Evolutionary conservation across 2,329 filamentous ascomycete species (phyloP), one percentile per base, ranked within the genome.

Genomic region (Hypoxylon sp.): DNA sequence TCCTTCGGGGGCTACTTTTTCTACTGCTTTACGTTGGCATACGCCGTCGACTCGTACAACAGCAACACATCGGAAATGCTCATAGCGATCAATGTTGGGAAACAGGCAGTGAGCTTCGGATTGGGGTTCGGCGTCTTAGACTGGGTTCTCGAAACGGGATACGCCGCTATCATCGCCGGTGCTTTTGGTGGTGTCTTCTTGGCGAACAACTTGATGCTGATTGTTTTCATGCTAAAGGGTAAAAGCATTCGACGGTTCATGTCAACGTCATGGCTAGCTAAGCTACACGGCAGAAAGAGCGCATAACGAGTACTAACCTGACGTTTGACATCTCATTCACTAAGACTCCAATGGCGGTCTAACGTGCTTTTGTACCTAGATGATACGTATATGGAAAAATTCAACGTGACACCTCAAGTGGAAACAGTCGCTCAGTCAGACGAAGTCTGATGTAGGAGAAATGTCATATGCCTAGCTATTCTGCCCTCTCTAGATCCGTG

Each of bases 11-110:
- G 71, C 3, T 82, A 80, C 65, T 82, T 81, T 59, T 82, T 75
- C 65, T 81, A 81, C 64, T 78, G 76, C 9, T 81, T 84, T 60
- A 79, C 80, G 7, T 72, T 86, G 6, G 82, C 81, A 2, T 85
- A 86, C 60, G 81, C 82, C 1, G 78, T 85, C 26, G 82, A 85
- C 62, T 78, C 75, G 42, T 82, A 85, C 66, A 78, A 77, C 13
- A 72, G 76, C 23, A 82, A 84, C 57, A 79, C 81, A n/a, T 78
- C 76, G 16, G 82, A 85, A 68, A 84, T 84, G 81, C 73, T 85
- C 7, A 84, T 82, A 52, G 78, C 78, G 2, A 81, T 81, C 74
- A 81, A 81, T 57, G 62, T 82, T n/a, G 79, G 79, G 7, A 81
- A 81, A 63, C 78, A 81, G 66, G 77, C 78, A 2, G 79, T 81